Conservation (phyloP, 345 rosid species). For the Lagerstroemia speciosa region DNA sequence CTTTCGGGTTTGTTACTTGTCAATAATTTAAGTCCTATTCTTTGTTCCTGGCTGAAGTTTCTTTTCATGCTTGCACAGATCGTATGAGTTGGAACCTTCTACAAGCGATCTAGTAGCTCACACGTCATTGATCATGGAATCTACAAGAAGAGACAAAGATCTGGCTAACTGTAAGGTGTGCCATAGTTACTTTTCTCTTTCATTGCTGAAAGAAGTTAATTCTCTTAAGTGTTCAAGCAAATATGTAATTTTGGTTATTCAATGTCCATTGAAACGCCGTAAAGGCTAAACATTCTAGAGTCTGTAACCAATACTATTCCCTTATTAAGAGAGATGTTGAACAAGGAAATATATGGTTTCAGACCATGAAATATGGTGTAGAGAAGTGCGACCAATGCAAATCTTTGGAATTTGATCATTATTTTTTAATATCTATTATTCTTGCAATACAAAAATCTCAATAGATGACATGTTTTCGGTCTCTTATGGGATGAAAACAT, state of each 20-base stretch:
- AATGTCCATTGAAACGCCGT: background rate
- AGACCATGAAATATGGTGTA: background rate
- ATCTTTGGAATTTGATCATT: background rate
- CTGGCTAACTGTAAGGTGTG: slow-evolving; percentile 46
- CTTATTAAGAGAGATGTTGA: background rate
- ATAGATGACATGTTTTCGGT: background rate
- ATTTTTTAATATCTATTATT: background rate
- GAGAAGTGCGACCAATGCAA: background rate
- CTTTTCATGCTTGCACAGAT: slow-evolving; percentile 16
- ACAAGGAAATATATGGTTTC: background rate
- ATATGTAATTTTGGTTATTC: background rate
- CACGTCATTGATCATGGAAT: slow-evolving; percentile 34
- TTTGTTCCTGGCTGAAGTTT: background rate
- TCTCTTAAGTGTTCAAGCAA: background rate
- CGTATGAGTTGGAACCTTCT: slow-evolving; percentile 35
- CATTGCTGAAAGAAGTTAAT: too few relatives aligned
- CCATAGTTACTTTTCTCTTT: background rate
- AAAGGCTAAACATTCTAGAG: background rate
- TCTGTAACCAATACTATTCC: background rate
- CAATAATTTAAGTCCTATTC: background rate
- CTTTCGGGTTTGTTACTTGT: slow-evolving; percentile 21
- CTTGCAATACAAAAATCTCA: background rate
- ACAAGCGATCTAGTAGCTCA: slow-evolving; percentile 39
- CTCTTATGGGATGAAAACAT: background rate
- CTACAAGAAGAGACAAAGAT: slow-evolving; percentile 36